Evolutionary conservation across 768 basidiomycete species (phyloP).

Genomic region (Pleurotus salmoneostramineus): DNA sequence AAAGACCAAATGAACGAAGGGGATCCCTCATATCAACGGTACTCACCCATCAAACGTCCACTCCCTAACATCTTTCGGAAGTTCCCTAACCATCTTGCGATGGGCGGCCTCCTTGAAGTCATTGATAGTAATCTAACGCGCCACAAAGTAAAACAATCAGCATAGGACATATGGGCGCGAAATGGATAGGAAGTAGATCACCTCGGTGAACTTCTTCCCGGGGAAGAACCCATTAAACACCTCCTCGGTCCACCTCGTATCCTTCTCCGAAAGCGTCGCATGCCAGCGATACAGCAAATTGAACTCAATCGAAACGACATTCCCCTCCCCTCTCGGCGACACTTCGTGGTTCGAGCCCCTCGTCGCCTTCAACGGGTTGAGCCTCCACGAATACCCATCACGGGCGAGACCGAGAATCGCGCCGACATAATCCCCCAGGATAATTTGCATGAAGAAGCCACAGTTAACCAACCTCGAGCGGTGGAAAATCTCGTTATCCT

Average conservation of each 20-base stretch:
- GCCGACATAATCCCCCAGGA: constrained; percentile 73
- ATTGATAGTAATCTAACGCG: constrained; percentile 25
- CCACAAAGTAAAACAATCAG: neutral
- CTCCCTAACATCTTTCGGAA: constrained; percentile 31
- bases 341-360: constrained; percentile 49
- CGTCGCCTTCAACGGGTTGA: constrained; percentile 58
- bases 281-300: constrained; percentile 68
- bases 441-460: constrained; percentile 66
- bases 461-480: constrained; percentile 72
- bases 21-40: neutral
- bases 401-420: constrained; percentile 67
- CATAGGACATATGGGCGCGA: neutral
- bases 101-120: constrained; percentile 34
- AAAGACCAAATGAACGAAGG: neutral
- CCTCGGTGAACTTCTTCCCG: constrained; percentile 34
- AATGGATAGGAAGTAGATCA: constrained; percentile 15
- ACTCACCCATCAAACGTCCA: constrained; percentile 57
- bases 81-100: constrained; percentile 17
- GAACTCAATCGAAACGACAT: constrained; percentile 76
- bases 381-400: constrained; percentile 61
- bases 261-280: constrained; percentile 49
- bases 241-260: constrained; percentile 51
- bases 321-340: constrained; percentile 66
- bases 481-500: constrained; percentile 79
- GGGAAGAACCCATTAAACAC: constrained; percentile 42